Evolutionary conservation across 2,329 filamentous ascomycete species (phyloP), one percentile per base, ranked within the genome.

Genomic region (Aureobasidium vineae): DNA sequence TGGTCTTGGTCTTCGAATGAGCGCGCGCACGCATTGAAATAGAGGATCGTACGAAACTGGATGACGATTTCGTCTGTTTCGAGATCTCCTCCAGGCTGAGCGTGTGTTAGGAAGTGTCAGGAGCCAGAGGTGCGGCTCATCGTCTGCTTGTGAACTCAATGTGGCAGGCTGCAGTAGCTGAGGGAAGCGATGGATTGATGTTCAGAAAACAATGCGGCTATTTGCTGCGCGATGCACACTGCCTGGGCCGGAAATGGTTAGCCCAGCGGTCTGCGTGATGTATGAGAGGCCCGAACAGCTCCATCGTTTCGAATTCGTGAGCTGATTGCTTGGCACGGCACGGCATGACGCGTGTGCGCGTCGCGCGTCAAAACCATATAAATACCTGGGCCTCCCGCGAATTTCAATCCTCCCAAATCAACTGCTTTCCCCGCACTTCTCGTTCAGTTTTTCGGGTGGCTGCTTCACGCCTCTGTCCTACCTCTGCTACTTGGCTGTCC

Each of bases 161-260:
- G 50, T 53, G 50, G 50, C 50, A 53, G 50, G 50, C 50, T 53
- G 50, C 50, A 53, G 50, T 53, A 53, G 50, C 50, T 53, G 26
- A 53, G 26, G 50, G 50, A 31, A 53, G 50, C 50, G 50, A 53
- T 36, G 50, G 26, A 33, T 53, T 53, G 50, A 53, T 53, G 50
- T 53, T 53, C 21, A 36, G 50, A 53, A 16, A 53, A 53, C 26
- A 53, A 53, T 26, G 50, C 50, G 50, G 50, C 50, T 53, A 53
- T 36, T 31, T 53, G 21, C 50, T 53, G 50, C 26, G 50, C 50
- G 50, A 53, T 53, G 50, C 50, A 53, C 26, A 53, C 50, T 53
- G 50, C 50, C 31, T 53, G 8, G 50, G 50, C 26, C 26, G 50
- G 50, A 53, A 53, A 53, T 53, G 50, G 50, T 53, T 53, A 53